Evolutionary conservation across 169 alveolate genomes (phyloP).

Genomic region (Cryptosporidium ubiquitum): DNA sequence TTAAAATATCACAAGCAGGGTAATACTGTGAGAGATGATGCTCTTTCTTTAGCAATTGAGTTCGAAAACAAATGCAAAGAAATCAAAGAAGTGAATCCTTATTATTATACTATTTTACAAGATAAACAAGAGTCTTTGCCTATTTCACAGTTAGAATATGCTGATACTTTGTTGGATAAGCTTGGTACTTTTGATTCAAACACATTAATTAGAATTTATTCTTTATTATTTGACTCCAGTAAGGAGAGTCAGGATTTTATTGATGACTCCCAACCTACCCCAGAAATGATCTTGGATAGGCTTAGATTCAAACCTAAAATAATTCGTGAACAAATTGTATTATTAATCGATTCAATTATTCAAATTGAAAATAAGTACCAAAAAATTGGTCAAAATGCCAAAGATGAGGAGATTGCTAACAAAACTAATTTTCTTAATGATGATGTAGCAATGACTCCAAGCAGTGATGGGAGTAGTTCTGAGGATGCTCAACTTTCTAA

Average conservation of each 20-base stretch:
- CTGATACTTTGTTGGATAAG: not conserved
- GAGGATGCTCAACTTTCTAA: not conserved
- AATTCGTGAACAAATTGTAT: conserved; percentile 30
- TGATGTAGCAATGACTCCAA: conserved; percentile 71
- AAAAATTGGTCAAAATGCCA: not conserved
- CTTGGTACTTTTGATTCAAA: not conserved
- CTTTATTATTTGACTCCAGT: not conserved
- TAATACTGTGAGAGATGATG: conserved; percentile 84
- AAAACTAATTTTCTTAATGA: not conserved
- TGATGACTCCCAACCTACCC: not conserved
- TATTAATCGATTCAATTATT: conserved; percentile 28
- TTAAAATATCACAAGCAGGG: conserved; percentile 81
- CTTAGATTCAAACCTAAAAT: conserved; percentile 6
- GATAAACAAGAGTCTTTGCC: not conserved
- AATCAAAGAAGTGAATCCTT: conserved; percentile 79
- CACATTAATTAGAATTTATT: not conserved
- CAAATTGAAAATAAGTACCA: not conserved
- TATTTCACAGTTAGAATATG: not conserved
- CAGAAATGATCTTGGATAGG: conserved; percentile 24
- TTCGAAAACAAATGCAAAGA: conserved; percentile 80
- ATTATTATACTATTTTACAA: conserved; percentile 36
- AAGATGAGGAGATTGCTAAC: not conserved
- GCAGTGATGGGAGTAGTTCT: conserved; percentile 16
- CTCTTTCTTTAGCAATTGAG: conserved; percentile 79
- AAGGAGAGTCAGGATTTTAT: not conserved